Base-by-base conservation (phyloP, 228 moss, liverwort and hornwort species). In the Sphagnum fallax region DNA sequence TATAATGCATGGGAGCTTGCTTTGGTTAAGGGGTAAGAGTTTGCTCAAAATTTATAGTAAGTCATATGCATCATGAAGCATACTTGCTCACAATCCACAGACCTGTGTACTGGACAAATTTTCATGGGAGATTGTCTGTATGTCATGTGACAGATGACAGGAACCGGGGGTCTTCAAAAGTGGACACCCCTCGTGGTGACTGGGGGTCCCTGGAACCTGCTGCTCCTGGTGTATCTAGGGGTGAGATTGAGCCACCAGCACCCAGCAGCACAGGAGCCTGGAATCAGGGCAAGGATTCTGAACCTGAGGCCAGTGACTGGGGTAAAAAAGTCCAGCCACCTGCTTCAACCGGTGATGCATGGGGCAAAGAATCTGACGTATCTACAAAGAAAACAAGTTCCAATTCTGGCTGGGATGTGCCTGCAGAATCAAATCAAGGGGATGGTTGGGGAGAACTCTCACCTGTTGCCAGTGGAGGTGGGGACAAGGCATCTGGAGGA, bases 171-270 rank as follows among this genome's bases (percentile, higher is more conserved):
- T 67, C 50, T 49, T 58, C 61, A 52, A 77, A 68, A 49, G 69
- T 63, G 48, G 74, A 74, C 58, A 76, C 61, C 1, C 69, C 79
- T 51, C 63, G 73, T 53, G 12, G 68, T 50, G 75, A 80, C 48
- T 80, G 73, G 65, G 74, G 55, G 8, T 52, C 71, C 53, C 32
- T 15, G 55, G 83, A 80, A 52, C 80, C 80, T 75, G 84, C 84
- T 60, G 80, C 79, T 52, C 84, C 80, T 47, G 80, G 77, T 4
- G 58, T 10, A 51, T 51, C 15, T 59, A 70, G 32, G 52, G 13
- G 58, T 65, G 79, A 65, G 11, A 62, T 6, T 48, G 60, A 16
- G 61, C 52, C 47, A 71, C 62, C 51, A 5, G 51, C 48, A 63
- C 53, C 67, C 65, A 16, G 67, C 71, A 70, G 65, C 65, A 16